Percentiles rank a stretch among this genome's conserved stretches.
phyloP scores from a whole-genome alignment of 257 asterid genomes.

The Datura wrightii region DNA sequence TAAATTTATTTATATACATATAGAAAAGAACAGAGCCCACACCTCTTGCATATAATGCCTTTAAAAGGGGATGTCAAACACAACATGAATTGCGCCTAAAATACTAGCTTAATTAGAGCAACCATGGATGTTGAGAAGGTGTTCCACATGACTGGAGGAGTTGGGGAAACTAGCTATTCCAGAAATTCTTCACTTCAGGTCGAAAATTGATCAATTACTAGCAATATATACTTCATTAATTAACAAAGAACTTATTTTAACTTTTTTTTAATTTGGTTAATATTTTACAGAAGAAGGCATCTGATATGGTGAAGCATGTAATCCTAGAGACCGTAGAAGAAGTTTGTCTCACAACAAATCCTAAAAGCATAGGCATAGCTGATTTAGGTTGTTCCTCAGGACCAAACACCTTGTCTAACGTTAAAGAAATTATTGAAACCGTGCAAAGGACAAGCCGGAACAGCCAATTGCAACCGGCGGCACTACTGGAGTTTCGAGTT shows the following conservation, averaged over 20 bases:
- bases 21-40: too few species aligned
- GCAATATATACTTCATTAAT: neutral
- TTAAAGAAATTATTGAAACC: slow-evolving; percentile 56
- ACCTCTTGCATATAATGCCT: neutral
- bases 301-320: slow-evolving; percentile 73
- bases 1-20: too few species aligned
- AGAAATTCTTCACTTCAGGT: slow-evolving; percentile 82
- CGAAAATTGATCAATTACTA: neutral
- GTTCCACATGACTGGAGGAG: slow-evolving; percentile 89
- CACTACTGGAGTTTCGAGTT: slow-evolving; percentile 67
- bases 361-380: slow-evolving; percentile 76
- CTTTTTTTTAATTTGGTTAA: neutral
- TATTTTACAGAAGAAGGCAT: slow-evolving; percentile 61
- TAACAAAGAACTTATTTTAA: too few species aligned
- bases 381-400: slow-evolving; percentile 95
- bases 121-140: slow-evolving; percentile 71
- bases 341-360: slow-evolving; percentile 45
- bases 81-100: neutral
- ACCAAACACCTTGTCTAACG: slow-evolving; percentile 68
- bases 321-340: slow-evolving; percentile 55
- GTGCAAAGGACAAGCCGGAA: slow-evolving; percentile 41
- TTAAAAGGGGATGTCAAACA: neutral
- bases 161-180: slow-evolving; percentile 69
- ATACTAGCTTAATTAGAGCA: neutral
- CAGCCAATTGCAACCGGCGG: too few species aligned